Percentiles rank a stretch among this genome's conserved stretches.
Conservation (phyloP, 2,329 filamentous ascomycete species). For the Sodiomyces alkalinus region DNA sequence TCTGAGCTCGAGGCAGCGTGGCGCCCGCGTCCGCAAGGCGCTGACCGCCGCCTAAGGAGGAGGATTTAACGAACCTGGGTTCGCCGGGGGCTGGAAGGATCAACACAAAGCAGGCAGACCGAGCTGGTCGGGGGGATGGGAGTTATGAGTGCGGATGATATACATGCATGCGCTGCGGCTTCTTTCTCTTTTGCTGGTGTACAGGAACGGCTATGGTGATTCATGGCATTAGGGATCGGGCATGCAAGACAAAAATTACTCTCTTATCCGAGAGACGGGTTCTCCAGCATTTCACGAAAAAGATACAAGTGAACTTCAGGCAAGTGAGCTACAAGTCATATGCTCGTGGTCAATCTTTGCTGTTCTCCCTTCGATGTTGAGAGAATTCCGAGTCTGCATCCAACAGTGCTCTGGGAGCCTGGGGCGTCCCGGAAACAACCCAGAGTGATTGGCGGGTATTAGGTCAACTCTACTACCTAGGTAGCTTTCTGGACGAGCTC, state of each 20-base stretch:
- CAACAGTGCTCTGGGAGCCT: too few species aligned
- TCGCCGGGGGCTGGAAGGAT: too few species aligned
- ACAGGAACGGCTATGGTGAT: constrained; percentile 13
- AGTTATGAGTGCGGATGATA: neutral
- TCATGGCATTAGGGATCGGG: constrained; percentile 21
- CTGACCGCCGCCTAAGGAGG: constrained; percentile 45
- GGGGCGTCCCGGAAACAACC: too few species aligned
- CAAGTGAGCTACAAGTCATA: too few species aligned
- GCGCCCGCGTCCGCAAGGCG: constrained; percentile 47
- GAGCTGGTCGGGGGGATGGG: constrained; percentile 1
- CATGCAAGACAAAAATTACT: constrained; percentile 15
- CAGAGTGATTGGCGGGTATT: too few species aligned
- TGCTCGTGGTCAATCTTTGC: too few species aligned
- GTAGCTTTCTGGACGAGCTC: too few species aligned
- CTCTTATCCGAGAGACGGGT: constrained; percentile 1
- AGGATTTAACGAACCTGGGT: too few species aligned
- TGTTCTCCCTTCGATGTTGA: too few species aligned
- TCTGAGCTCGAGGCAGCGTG: constrained; percentile 87
- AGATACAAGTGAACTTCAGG: constrained; percentile 1
- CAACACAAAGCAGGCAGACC: neutral
- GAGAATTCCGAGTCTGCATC: too few species aligned
- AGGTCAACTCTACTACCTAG: too few species aligned
- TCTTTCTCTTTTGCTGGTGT: constrained; percentile 16
- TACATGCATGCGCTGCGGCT: constrained; percentile 2
- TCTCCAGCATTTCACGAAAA: constrained; percentile 1